phyloP scores from a whole-genome alignment of 1,139 yeast species.

The Diutina mesorugosa region DNA sequence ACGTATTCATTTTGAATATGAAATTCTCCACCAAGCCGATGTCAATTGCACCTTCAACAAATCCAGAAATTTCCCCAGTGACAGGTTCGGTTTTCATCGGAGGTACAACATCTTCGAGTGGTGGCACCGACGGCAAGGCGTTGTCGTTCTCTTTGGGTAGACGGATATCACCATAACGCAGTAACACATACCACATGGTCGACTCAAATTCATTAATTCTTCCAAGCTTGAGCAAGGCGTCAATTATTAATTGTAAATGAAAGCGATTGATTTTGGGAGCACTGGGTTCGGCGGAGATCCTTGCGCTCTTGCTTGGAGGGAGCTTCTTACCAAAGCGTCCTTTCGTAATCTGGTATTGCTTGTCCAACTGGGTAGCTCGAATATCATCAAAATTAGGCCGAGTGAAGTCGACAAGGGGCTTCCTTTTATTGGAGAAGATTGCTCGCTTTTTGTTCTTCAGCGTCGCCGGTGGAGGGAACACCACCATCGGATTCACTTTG shows the following conservation, averaged over 20 bases:
- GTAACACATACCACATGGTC: constrained; percentile 15
- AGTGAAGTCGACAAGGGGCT: constrained; percentile 20
- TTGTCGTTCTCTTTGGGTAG: background rate
- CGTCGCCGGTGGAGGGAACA: constrained; percentile 18
- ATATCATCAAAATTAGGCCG: constrained; percentile 14
- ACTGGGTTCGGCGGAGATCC: constrained; percentile 4
- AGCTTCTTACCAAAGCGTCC: constrained; percentile 14
- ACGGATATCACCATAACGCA: background rate
- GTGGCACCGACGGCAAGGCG: background rate
- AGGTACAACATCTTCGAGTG: background rate
- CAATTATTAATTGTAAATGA: constrained; percentile 18
- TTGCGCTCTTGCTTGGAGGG: constrained; percentile 4
- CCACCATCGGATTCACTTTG: constrained; percentile 17
- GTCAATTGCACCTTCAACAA: background rate
- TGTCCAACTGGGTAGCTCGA: constrained; percentile 8
- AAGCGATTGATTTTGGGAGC: constrained; percentile 17
- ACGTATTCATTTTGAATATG: constrained; percentile 19
- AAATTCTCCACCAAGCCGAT: constrained; percentile 16
- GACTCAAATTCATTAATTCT: constrained; percentile 17
- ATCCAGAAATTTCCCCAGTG: background rate
- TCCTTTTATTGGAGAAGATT: constrained; percentile 12
- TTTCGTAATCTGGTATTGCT: constrained; percentile 9
- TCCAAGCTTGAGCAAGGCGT: constrained; percentile 21
- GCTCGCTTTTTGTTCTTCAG: constrained; percentile 14
- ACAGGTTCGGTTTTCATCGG: background rate